Evolutionary conservation across 768 basidiomycete species (phyloP).

Genomic region (Suillus clintonianus): DNA sequence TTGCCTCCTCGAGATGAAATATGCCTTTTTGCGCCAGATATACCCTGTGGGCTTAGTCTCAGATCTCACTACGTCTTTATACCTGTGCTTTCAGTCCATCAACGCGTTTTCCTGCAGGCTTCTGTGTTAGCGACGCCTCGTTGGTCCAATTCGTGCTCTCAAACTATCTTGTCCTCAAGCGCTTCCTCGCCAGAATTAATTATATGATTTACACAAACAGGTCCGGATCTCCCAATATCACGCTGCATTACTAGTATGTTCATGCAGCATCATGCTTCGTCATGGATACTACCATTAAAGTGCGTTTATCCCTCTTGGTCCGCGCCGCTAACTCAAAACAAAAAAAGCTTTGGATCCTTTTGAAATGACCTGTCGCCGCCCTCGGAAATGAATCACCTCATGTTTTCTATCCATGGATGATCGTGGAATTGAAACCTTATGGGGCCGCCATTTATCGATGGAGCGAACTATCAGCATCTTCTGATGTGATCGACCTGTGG

Average conservation of each 20-base stretch:
- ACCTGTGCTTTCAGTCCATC: conserved; percentile 13
- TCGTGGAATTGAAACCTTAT: conserved; percentile 26
- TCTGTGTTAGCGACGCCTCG: conserved; percentile 12
- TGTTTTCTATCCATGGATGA: conserved; percentile 25
- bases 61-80: conserved; percentile 7
- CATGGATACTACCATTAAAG: conserved; percentile 19
- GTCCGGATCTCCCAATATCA: conserved; percentile 12
- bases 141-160: conserved; percentile 15
- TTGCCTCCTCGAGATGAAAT: conserved; percentile 3
- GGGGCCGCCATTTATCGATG: conserved; percentile 23
- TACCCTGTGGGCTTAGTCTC: conserved; percentile 1
- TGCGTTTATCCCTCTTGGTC: not conserved
- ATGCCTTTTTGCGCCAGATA: conserved; percentile 3
- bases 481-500: conserved; percentile 25
- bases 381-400: conserved; percentile 38
- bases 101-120: conserved; percentile 7
- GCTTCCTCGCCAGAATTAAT: conserved; percentile 11
- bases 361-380: conserved; percentile 14
- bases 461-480: conserved; percentile 27
- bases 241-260: conserved; percentile 2
- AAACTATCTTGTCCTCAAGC: conserved; percentile 13
- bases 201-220: conserved; percentile 10
- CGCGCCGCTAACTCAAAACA: not conserved
- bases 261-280: conserved; percentile 17
- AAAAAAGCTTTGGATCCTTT: not conserved